Conservation (phyloP, 2,329 filamentous ascomycete genomes). For the Talaromyces sp. region DNA sequence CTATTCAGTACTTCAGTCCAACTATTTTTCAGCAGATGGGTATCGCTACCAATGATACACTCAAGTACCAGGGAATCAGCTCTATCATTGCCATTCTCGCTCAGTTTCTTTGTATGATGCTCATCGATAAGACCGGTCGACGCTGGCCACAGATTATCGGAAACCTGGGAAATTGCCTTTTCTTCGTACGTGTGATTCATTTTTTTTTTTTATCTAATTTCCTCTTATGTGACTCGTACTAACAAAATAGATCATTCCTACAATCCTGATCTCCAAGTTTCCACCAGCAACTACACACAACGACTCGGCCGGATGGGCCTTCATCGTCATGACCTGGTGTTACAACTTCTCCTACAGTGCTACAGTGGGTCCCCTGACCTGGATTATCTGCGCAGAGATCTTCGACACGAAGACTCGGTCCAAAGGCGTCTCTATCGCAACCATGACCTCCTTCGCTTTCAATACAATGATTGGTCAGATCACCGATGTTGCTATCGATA, state of each 20-base stretch:
- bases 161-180: constrained; percentile 69
- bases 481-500: constrained; percentile 61
- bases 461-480: constrained; percentile 74
- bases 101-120: constrained; percentile 66
- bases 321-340: constrained; percentile 74
- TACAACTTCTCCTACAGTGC: constrained; percentile 77
- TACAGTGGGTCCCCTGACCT: constrained; percentile 68
- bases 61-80: constrained; percentile 75
- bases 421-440: constrained; percentile 73
- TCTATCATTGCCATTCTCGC: constrained; percentile 69
- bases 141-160: constrained; percentile 71
- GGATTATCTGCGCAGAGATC: constrained; percentile 65
- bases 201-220: neutral
- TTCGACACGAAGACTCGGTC: constrained; percentile 75
- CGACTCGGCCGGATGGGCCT: constrained; percentile 45
- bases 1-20: constrained; percentile 72
- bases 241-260: constrained; percentile 58
- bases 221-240: neutral
- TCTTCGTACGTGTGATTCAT: constrained; percentile 50
- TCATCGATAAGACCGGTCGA: constrained; percentile 68
- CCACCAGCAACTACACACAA: constrained; percentile 56
- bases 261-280: constrained; percentile 58
- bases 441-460: constrained; percentile 73
- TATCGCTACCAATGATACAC: constrained; percentile 63
- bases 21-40: constrained; percentile 69